Evolutionary conservation across 169 alveolate species (phyloP).

Genomic region (Babesia caballi): DNA sequence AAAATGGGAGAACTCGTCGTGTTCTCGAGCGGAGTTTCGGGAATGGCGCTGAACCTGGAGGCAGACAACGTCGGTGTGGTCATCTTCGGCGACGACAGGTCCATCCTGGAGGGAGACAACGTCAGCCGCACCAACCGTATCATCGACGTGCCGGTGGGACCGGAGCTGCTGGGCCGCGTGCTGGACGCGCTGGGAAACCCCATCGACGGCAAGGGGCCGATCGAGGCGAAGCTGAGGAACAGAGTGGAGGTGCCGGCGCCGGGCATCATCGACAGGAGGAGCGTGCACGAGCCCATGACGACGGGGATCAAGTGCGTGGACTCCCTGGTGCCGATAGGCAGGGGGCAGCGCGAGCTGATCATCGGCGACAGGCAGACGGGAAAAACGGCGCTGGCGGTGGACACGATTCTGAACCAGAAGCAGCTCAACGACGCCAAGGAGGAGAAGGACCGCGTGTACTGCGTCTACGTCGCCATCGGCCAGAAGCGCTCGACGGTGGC

Average conservation of each 20-base stretch:
- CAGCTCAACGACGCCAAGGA: conserved; percentile 75
- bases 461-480: conserved; percentile 98
- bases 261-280: conserved; percentile 95
- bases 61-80: conserved; percentile 96
- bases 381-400: conserved; percentile 96
- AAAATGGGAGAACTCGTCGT: conserved; percentile 96
- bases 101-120: conserved; percentile 92
- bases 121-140: conserved; percentile 93
- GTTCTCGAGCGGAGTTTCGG: conserved; percentile 85
- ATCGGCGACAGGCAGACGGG: conserved; percentile 99
- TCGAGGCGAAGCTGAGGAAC: conserved; percentile 84
- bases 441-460: conserved; percentile 87
- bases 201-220: conserved; percentile 93
- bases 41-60: conserved; percentile 97
- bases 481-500: conserved; percentile 96
- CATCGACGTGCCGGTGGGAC: conserved; percentile 95
- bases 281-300: conserved; percentile 96
- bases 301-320: conserved; percentile 96
- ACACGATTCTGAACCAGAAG: conserved; percentile 93
- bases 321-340: conserved; percentile 96
- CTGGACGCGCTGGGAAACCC: conserved; percentile 97
- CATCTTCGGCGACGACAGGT: conserved; percentile 95
- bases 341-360: conserved; percentile 98
- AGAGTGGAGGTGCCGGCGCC: conserved; percentile 97
- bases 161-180: conserved; percentile 95